Base-by-base conservation (phyloP, 495 filamentous ascomycete species). In the Emericellopsis terricola region DNA sequence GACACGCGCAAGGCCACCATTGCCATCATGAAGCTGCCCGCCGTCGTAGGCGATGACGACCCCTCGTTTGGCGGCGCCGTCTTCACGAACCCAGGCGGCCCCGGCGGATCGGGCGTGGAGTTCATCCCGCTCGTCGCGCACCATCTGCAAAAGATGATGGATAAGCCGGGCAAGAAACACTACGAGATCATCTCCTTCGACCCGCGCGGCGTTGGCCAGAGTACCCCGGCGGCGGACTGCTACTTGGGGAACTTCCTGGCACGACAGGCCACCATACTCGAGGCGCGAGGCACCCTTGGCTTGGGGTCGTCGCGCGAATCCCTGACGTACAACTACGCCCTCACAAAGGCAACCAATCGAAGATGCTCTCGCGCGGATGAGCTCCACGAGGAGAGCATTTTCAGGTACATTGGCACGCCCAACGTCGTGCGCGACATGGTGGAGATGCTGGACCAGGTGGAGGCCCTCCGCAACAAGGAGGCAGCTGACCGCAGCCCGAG, bases 61-160 rank as follows among this genome's bases (percentile, higher is more conserved):
- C 38, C 29, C 2, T 29, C 31, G 29, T 60, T 45, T 36, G 45
- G 41, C 36, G 60, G 50, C 4, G 53, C 62, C 6, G 28, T 66
- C 3, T 33, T 64, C 15, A 33, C 56, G 38, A 66, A 66, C 41
- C 59, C 59, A 8, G 58, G 55, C 30, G 62, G 62, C 1, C 60
- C 62, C 0, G 56, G 59, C 10, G 56, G 55, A n/a, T 49, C 51
- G 1, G 60, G 57, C 3, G 49, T 55, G 1, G n/a, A 7, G 2
- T 39, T 50, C 15, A 39, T 41, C 9, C 31, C 51, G 8, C n/a
- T 0, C 3, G 16, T 21, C 6, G 60, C 48, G 10, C 11, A 10
- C 3, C 11, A 21, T 9, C 30, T 64, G 4, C 62, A 59, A 28
- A 23, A 17, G 8, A 34, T 60, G 13, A 19, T 59, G 13, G 59